Evolutionary conservation across 2,329 filamentous ascomycete genomes (phyloP).

Genomic region (Sarocladiaceae sp.): DNA sequence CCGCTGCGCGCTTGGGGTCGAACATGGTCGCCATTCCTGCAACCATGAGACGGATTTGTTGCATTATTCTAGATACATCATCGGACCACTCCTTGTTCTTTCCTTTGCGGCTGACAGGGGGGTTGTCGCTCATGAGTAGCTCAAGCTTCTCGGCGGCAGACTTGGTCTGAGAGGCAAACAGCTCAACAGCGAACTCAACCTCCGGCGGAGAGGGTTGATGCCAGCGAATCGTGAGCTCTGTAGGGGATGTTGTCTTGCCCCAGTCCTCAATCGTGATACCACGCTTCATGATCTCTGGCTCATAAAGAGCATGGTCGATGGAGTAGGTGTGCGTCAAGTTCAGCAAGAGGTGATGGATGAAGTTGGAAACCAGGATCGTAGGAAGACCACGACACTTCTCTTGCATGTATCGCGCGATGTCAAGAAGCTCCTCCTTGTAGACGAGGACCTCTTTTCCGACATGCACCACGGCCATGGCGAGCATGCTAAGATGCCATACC

Average conservation of each 20-base stretch:
- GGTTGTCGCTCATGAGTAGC: slow-evolving; percentile 74
- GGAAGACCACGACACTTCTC: slow-evolving; percentile 89
- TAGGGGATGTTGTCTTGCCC: slow-evolving; percentile 72
- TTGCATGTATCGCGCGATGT: slow-evolving; percentile 94
- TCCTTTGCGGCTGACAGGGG: slow-evolving; percentile 82
- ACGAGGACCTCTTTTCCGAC: slow-evolving; percentile 86
- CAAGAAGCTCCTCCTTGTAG: slow-evolving; percentile 84
- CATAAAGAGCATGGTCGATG: slow-evolving; percentile 82
- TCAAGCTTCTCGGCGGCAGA: slow-evolving; percentile 71
- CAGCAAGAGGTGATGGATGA: slow-evolving; percentile 90
- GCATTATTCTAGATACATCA: slow-evolving; percentile 85
- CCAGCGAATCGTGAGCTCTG: slow-evolving; percentile 82
- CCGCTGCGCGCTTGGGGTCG: slow-evolving; percentile 68
- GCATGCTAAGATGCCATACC: slow-evolving; percentile 95
- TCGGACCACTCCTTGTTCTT: slow-evolving; percentile 99
- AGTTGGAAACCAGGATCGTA: slow-evolving; percentile 95
- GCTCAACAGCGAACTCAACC: slow-evolving; percentile 80
- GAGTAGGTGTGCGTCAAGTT: slow-evolving; percentile 95
- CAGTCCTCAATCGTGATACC: slow-evolving; percentile 78
- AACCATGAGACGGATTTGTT: slow-evolving; percentile 81
- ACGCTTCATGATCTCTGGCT: slow-evolving; percentile 65
- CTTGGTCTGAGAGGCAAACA: slow-evolving; percentile 81
- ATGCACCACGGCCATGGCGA: slow-evolving; percentile 97
- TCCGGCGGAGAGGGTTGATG: slow-evolving; percentile 78
- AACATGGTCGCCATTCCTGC: slow-evolving; percentile 89